These are phyloP conservation scores for Amauroascus verrucosus DNA, from an alignment of 2,329 filamentous ascomycete species.

Conservation along the genomic window DNA sequence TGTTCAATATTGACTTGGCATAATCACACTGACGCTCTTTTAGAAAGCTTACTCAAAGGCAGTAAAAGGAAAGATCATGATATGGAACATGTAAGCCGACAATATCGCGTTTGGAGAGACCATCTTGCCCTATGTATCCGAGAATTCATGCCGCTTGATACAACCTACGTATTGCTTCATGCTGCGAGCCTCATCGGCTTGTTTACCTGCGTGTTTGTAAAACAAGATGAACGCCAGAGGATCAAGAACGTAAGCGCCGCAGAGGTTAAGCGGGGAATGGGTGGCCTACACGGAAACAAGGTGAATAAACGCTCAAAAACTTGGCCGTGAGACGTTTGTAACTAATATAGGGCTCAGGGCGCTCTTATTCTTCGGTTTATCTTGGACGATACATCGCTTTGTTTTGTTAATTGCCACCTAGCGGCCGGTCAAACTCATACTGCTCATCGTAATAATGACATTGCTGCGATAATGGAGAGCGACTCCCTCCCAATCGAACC, in stretches of 20 bases:
- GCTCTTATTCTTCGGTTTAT: constrained; percentile 86
- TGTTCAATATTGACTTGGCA: background rate
- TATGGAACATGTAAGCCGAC: constrained; percentile 80
- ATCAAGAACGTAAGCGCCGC: constrained; percentile 68
- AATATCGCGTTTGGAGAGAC: constrained; percentile 94
- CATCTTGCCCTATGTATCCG: constrained; percentile 74
- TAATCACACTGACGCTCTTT: constrained; percentile 24
- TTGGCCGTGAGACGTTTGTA: background rate
- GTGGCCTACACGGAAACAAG: constrained; percentile 91
- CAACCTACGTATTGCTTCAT: constrained; percentile 76
- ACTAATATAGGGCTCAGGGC: constrained; percentile 43
- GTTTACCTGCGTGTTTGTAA: constrained; percentile 93
- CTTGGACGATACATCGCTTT: constrained; percentile 85
- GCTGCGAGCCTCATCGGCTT: constrained; percentile 84
- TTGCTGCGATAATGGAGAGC: constrained; percentile 78
- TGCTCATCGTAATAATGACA: constrained; percentile 81
- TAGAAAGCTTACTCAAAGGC: constrained; percentile 70
- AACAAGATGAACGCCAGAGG: constrained; percentile 61
- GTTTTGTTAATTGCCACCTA: constrained; percentile 94
- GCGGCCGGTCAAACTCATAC: constrained; percentile 89
- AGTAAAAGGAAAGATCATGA: constrained; percentile 68
- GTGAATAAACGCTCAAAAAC: constrained; percentile 26
- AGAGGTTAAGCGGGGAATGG: constrained; percentile 93
- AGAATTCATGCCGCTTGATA: constrained; percentile 65
- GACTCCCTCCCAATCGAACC: constrained; percentile 61